These are phyloP conservation scores for Cercospora janseana DNA, from an alignment of 2,329 filamentous ascomycete genomes.

Conservation along the genomic window DNA sequence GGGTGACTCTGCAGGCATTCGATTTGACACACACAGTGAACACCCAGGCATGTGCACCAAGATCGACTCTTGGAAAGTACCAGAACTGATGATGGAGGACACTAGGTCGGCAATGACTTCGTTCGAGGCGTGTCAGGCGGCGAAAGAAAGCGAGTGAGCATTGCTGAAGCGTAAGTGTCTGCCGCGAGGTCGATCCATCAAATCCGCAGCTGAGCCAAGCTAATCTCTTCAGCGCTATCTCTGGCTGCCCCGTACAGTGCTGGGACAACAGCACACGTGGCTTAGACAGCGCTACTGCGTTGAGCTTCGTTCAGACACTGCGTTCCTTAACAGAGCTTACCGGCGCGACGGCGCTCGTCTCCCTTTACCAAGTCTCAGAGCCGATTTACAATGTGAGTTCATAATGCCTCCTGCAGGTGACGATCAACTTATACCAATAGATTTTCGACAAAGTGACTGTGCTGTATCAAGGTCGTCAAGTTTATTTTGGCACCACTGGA, in stretches of 20 bases:
- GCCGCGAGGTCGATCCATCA: not conserved
- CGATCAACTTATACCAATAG: not conserved
- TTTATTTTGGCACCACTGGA: constrained; percentile 66
- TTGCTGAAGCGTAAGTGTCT: constrained; percentile 50
- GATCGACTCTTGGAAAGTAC: not conserved
- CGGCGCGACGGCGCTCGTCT: constrained; percentile 53
- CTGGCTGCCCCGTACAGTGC: constrained; percentile 40
- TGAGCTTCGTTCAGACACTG: constrained; percentile 58
- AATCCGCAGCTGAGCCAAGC: not conserved
- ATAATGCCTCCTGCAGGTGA: not conserved
- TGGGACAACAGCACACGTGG: constrained; percentile 53
- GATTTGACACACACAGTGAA: constrained; percentile 1
- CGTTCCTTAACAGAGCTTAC: constrained; percentile 51
- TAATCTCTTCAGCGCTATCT: constrained; percentile 35
- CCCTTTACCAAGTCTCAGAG: constrained; percentile 55
- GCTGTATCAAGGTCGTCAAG: constrained; percentile 73
- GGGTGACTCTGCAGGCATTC: not conserved
- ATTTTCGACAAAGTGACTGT: constrained; percentile 71
- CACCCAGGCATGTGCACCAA: not conserved
- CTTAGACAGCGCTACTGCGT: constrained; percentile 57
- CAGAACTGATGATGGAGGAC: not conserved
- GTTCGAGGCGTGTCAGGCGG: constrained; percentile 60
- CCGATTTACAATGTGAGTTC: constrained; percentile 53
- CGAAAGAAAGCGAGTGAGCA: constrained; percentile 56
- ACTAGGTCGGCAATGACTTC: constrained; percentile 56